Evolutionary conservation across 2,329 filamentous ascomycete species (phyloP).

Genomic region (Periglandula ipomoeae): DNA sequence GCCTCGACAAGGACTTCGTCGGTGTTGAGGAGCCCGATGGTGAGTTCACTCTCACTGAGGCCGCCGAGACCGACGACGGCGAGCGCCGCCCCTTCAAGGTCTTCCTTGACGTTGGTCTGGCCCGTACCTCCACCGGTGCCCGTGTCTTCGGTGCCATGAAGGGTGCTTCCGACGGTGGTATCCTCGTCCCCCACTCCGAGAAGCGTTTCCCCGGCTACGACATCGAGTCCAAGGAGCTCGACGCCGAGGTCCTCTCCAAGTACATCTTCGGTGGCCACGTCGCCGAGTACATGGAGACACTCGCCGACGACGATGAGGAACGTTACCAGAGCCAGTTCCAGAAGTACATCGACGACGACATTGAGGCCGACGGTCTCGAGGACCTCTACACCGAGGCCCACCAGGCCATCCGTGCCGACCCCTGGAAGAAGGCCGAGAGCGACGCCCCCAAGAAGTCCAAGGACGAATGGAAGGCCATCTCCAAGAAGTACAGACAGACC

Average conservation of each 20-base stretch:
- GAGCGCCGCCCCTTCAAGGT: conserved; percentile 99
- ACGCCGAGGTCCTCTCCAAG: conserved; percentile 92
- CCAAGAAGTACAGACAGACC: conserved; percentile 71
- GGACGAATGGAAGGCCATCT: conserved; percentile 94
- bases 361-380: conserved; percentile 95
- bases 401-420: conserved; percentile 93
- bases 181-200: conserved; percentile 96
- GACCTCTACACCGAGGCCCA: conserved; percentile 93
- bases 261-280: conserved; percentile 99
- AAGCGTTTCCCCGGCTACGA: conserved; percentile 99
- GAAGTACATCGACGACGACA: conserved; percentile 93
- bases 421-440: conserved; percentile 81
- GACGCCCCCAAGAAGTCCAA: conserved; percentile 86
- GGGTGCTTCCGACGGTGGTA: conserved; percentile 96
- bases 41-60: conserved; percentile 94
- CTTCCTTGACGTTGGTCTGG: conserved; percentile 95
- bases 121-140: conserved; percentile 94
- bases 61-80: conserved; percentile 79
- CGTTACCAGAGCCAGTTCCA: conserved; percentile 98
- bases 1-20: conserved; percentile 82
- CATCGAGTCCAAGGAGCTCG: conserved; percentile 95
- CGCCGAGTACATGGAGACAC: conserved; percentile 99
- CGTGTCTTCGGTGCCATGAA: conserved; percentile 99
- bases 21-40: conserved; percentile 97
- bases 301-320: conserved; percentile 99